Conservation (phyloP, 331 rosid species). For the Cucumis variabilis region DNA sequence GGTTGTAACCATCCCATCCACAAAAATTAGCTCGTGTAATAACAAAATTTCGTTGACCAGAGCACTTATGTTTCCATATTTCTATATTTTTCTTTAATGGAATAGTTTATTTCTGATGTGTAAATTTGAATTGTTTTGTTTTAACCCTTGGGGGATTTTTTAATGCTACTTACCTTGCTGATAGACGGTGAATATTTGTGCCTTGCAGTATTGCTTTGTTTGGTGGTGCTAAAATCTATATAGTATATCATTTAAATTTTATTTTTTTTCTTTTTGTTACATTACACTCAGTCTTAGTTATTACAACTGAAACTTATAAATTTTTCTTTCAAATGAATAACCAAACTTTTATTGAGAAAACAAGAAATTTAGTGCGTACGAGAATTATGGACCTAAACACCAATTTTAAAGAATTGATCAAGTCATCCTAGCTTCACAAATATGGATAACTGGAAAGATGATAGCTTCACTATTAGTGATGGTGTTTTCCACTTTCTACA, state of each 20-base stretch:
- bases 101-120: background rate
- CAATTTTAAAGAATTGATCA: conserved; percentile 15
- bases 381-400: conserved; percentile 80
- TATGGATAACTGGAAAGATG: background rate
- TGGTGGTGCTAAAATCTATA: conserved; percentile 74
- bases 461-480: background rate
- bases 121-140: background rate
- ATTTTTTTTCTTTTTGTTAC: too few species aligned
- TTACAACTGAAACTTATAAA: too few species aligned
- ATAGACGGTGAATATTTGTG: conserved; percentile 27
- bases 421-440: background rate
- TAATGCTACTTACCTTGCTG: background rate
- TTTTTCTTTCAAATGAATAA: too few species aligned
- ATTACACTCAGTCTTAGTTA: too few species aligned
- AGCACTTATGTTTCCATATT: background rate
- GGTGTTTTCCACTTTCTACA: background rate
- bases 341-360: too few species aligned
- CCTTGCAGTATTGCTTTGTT: conserved; percentile 83
- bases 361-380: too few species aligned
- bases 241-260: background rate
- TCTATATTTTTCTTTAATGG: background rate
- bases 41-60: background rate
- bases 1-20: background rate
- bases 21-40: background rate
- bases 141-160: background rate